phyloP scores from a whole-genome alignment of 768 basidiomycete species.

The Termitomyces sp. region DNA sequence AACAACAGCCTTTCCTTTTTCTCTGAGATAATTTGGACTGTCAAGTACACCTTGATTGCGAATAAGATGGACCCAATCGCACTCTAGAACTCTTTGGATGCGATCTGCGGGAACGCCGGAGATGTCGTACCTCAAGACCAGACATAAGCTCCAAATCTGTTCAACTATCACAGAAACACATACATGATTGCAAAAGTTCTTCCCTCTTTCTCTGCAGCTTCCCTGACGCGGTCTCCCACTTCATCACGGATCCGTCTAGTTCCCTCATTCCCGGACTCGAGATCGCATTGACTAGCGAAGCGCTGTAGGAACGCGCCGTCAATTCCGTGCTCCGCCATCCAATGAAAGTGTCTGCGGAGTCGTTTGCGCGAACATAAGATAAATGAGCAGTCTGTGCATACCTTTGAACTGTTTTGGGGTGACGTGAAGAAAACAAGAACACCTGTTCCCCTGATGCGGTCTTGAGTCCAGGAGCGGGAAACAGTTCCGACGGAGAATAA shows the following conservation, averaged over 20 bases:
- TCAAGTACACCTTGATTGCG: constrained; percentile 55
- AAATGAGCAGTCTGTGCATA: constrained; percentile 16
- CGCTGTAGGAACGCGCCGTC: constrained; percentile 82
- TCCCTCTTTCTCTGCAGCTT: constrained; percentile 76
- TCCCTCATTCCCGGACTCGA: constrained; percentile 46
- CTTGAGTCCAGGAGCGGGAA: constrained; percentile 60
- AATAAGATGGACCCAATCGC: constrained; percentile 72
- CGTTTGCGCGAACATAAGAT: constrained; percentile 1
- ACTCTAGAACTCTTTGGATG: constrained; percentile 59
- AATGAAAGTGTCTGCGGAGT: constrained; percentile 55
- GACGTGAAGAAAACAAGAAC: constrained; percentile 72
- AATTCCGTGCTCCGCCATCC: constrained; percentile 80
- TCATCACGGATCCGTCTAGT: constrained; percentile 65
- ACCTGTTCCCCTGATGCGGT: constrained; percentile 51
- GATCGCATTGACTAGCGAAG: constrained; percentile 64
- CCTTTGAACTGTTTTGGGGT: constrained; percentile 66
- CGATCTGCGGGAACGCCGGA: constrained; percentile 68
- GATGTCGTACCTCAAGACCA: constrained; percentile 66
- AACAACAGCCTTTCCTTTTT: constrained; percentile 65
- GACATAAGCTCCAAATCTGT: background rate
- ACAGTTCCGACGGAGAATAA: constrained; percentile 68
- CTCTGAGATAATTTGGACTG: constrained; percentile 67
- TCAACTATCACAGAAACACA: constrained; percentile 19
- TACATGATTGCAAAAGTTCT: constrained; percentile 84
- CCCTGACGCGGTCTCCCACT: constrained; percentile 59